phyloP scores from a whole-genome alignment of 2,329 filamentous ascomycete species.

The Ophiosphaerella korrae region DNA sequence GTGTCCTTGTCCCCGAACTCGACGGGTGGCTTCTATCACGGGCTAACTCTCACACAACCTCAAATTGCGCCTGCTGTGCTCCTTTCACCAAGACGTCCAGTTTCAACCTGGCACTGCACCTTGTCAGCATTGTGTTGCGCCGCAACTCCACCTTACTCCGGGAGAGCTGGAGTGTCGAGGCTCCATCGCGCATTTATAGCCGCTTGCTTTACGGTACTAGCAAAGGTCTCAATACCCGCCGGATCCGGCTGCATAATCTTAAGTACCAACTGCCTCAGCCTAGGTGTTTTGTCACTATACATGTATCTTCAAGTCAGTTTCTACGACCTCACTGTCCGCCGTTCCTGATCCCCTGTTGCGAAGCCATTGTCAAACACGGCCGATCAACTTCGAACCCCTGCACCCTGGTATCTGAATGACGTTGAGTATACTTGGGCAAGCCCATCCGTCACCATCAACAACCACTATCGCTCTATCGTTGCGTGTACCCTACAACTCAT shows the following conservation, averaged over 20 bases:
- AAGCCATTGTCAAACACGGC: constrained; percentile 35
- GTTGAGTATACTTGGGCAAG: constrained; percentile 40
- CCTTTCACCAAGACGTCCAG: constrained; percentile 34
- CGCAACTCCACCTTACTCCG: constrained; percentile 31
- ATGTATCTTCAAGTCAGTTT: constrained; percentile 21
- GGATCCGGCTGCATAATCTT: constrained; percentile 32
- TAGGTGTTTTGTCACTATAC: constrained; percentile 19
- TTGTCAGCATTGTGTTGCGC: constrained; percentile 36
- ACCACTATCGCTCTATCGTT: constrained; percentile 21
- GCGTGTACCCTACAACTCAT: constrained; percentile 17
- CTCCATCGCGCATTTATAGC: constrained; percentile 35
- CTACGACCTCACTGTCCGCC: constrained; percentile 22
- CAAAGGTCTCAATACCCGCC: constrained; percentile 41
- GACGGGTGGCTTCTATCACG: constrained; percentile 36
- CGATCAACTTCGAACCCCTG: constrained; percentile 44
- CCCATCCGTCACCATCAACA: constrained; percentile 32
- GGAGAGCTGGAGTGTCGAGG: constrained; percentile 26
- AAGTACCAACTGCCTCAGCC: constrained; percentile 24
- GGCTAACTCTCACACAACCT: constrained; percentile 37
- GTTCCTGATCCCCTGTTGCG: constrained; percentile 36
- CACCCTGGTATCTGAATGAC: constrained; percentile 43
- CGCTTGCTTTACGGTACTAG: constrained; percentile 41
- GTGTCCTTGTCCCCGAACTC: constrained; percentile 30
- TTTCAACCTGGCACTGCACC: constrained; percentile 42
- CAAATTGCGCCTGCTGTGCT: constrained; percentile 41